Percentiles rank a stretch among this genome's conserved stretches.
These are phyloP conservation scores for Friedmanniomyces endolithicus DNA, from an alignment of 495 filamentous ascomycete species.

Conservation along the genomic window DNA sequence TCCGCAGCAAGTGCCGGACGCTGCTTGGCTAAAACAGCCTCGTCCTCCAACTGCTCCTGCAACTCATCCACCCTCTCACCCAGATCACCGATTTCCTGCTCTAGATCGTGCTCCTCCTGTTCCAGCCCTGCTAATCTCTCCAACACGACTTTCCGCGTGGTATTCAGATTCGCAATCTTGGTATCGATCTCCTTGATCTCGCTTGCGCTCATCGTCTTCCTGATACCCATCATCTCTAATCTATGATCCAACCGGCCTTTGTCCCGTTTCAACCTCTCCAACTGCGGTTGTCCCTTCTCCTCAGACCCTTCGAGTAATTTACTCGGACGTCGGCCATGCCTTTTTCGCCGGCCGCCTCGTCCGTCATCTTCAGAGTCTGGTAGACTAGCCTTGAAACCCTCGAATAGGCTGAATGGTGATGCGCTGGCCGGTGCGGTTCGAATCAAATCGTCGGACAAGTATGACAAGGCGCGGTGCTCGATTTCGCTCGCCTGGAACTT, in stretches of 20 bases:
- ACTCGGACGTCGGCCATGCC: slow-evolving; percentile 54
- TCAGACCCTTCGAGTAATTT: slow-evolving; percentile 51
- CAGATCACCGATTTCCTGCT: slow-evolving; percentile 74
- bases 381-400: slow-evolving; percentile 86
- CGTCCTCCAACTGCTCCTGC: slow-evolving; percentile 61
- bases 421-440: slow-evolving; percentile 71
- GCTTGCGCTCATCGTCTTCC: slow-evolving; percentile 94
- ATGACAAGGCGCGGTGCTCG: slow-evolving; percentile 81
- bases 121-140: slow-evolving; percentile 84
- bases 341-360: slow-evolving; percentile 42
- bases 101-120: slow-evolving; percentile 78
- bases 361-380: slow-evolving; percentile 45
- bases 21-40: slow-evolving; percentile 40
- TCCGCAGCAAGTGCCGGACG: slow-evolving; percentile 37
- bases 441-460: slow-evolving; percentile 82
- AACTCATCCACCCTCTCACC: slow-evolving; percentile 79
- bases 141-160: slow-evolving; percentile 85
- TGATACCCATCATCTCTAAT: slow-evolving; percentile 78
- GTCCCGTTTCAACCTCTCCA: slow-evolving; percentile 63
- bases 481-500: slow-evolving; percentile 87
- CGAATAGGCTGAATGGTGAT: slow-evolving; percentile 82
- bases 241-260: slow-evolving; percentile 63
- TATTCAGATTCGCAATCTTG: slow-evolving; percentile 87
- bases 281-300: slow-evolving; percentile 45
- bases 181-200: slow-evolving; percentile 95